These are phyloP conservation scores for Harringtonia aguacate DNA, from an alignment of 2,329 filamentous ascomycete genomes.

Conservation along the genomic window DNA sequence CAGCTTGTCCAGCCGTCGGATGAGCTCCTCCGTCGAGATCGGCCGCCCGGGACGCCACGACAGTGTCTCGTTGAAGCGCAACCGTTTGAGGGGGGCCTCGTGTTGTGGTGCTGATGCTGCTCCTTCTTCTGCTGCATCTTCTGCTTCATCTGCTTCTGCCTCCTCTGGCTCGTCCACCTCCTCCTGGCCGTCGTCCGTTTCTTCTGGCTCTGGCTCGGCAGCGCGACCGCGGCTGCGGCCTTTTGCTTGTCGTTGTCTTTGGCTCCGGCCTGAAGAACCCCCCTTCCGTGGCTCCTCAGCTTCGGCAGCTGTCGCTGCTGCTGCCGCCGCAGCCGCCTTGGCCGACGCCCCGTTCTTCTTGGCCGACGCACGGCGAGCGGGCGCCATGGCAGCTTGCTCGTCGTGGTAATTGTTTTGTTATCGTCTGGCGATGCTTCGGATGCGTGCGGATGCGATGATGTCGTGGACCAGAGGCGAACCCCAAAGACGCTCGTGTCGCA, in stretches of 20 bases:
- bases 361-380: no score
- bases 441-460: no score
- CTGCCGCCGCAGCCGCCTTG: no score
- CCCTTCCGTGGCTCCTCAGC: no score
- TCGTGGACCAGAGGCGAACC: no score
- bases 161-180: slow-evolving; percentile 3
- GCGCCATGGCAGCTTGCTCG: no score
- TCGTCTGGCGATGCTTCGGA: no score
- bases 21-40: slow-evolving; percentile 72
- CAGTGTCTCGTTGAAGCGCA: slow-evolving; percentile 76
- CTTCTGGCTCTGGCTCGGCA: slow-evolving; percentile 7
- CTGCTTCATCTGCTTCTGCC: not conserved
- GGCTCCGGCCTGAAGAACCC: not conserved
- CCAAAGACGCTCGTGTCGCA: no score
- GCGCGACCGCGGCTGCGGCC: slow-evolving; percentile 1
- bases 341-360: no score
- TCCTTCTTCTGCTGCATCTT: not conserved
- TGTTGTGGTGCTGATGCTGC: slow-evolving; percentile 13
- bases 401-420: no score
- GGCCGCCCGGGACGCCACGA: slow-evolving; percentile 88
- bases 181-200: slow-evolving; percentile 6
- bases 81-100: slow-evolving; percentile 29
- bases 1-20: slow-evolving; percentile 70
- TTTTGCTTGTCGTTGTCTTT: not conserved
- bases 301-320: no score